Evolutionary conservation across 208 protist genomes (phyloP).

Genomic region (Trypanosoma theileri): DNA sequence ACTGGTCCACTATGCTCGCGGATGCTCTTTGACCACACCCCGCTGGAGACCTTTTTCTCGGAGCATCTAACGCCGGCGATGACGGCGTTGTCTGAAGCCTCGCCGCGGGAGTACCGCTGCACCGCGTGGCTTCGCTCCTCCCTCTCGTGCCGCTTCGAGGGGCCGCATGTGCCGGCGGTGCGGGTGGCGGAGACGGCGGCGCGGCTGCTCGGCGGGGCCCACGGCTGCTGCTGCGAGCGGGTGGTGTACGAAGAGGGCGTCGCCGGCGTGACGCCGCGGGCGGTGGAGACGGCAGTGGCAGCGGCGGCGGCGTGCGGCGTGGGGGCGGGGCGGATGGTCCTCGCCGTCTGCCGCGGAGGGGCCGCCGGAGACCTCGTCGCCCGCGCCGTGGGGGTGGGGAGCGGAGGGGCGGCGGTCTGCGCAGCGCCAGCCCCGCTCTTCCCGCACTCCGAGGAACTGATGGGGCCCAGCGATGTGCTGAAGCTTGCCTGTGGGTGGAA

Average conservation of each 20-base stretch:
- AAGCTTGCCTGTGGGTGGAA: constrained; percentile 47
- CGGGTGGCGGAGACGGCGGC: constrained; percentile 65
- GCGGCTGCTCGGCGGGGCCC: constrained; percentile 31
- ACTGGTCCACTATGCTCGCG: constrained; percentile 60
- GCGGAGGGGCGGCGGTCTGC: constrained; percentile 42
- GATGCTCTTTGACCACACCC: constrained; percentile 46
- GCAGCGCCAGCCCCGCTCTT: constrained; percentile 35
- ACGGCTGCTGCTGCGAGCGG: constrained; percentile 14
- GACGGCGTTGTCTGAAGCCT: constrained; percentile 15
- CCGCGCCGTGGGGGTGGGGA: constrained; percentile 53
- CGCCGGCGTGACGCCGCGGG: constrained; percentile 54
- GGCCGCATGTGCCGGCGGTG: constrained; percentile 61
- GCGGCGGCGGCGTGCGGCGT: constrained; percentile 71
- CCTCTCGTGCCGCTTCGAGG: constrained; percentile 83
- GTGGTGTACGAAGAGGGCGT: constrained; percentile 70
- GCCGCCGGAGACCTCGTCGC: constrained; percentile 42
- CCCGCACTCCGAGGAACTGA: constrained; percentile 23
- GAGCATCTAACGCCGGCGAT: constrained; percentile 31
- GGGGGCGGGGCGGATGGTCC: constrained; percentile 30
- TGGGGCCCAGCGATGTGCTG: constrained; percentile 33
- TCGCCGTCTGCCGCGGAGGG: constrained; percentile 42
- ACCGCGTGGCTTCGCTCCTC: constrained; percentile 80
- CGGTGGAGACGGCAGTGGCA: constrained; percentile 80
- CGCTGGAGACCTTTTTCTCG: constrained; percentile 48
- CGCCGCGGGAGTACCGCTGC: constrained; percentile 30